phyloP scores from a whole-genome alignment of 1,284 basidiomycete species.

The Lentinula novae-zelandiae region DNA sequence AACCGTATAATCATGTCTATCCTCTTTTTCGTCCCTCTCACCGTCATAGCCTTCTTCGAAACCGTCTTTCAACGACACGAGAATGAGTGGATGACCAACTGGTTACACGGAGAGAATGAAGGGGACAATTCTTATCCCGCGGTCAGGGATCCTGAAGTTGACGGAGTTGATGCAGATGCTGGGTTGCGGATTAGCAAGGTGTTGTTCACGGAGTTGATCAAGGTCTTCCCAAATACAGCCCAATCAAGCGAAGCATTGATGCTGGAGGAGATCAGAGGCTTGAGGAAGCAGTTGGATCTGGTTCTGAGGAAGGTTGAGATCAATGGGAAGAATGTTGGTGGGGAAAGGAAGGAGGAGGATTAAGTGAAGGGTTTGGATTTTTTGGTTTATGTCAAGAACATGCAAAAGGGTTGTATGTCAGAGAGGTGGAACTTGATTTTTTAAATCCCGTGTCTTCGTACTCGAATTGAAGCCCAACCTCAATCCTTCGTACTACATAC shows the following conservation, averaged over 20 bases:
- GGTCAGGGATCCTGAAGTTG: conserved; percentile 57
- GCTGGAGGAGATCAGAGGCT: conserved; percentile 7
- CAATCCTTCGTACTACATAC: too few species aligned
- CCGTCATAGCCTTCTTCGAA: conserved; percentile 75
- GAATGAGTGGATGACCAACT: conserved; percentile 64
- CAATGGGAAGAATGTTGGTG: neutral
- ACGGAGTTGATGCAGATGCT: conserved; percentile 42
- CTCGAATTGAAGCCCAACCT: too few species aligned
- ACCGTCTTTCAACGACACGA: conserved; percentile 47
- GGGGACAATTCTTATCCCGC: conserved; percentile 61
- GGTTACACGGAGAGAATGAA: conserved; percentile 62
- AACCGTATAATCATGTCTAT: conserved; percentile 77
- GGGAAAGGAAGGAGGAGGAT: neutral
- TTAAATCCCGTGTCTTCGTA: too few species aligned
- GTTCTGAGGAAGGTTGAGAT: conserved; percentile 7
- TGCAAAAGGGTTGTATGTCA: too few species aligned
- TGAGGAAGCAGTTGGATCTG: conserved; percentile 6
- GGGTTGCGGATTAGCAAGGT: conserved; percentile 69
- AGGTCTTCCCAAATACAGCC: conserved; percentile 72
- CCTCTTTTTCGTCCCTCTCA: conserved; percentile 80
- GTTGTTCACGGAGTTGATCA: conserved; percentile 72
- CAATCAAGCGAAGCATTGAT: conserved; percentile 27
- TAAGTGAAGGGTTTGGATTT: neutral
- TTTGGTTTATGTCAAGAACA: too few species aligned
- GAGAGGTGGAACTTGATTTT: too few species aligned